Percentiles rank a stretch among this genome's conserved stretches.
phyloP scores from a whole-genome alignment of 176 grass and related monocot genomes.

The Aegilops sharonensis region DNA sequence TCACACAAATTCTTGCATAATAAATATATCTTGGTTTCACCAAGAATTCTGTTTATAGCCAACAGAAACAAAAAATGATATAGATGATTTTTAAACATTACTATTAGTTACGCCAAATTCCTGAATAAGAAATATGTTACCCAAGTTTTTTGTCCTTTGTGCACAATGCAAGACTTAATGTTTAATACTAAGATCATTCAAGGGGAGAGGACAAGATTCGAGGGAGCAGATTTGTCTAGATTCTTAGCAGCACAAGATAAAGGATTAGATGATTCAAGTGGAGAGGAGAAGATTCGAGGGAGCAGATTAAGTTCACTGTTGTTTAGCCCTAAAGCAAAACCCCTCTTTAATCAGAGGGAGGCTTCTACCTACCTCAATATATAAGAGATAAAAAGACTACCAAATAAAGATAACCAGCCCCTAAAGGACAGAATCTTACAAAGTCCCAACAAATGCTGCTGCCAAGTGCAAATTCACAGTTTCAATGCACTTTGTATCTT shows the following conservation, averaged over 20 bases:
- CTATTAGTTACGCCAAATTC: conserved; percentile 9
- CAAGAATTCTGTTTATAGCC: background rate
- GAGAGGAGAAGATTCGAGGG: background rate
- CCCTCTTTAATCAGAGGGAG: conserved; percentile 7
- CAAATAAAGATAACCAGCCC: background rate
- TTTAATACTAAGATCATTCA: background rate
- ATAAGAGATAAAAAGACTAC: background rate
- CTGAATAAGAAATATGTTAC: background rate
- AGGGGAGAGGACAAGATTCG: background rate
- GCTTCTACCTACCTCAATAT: background rate
- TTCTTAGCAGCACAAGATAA: background rate
- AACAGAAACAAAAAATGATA: background rate
- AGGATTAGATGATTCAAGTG: background rate
- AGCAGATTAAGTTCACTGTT: background rate
- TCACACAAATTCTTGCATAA: background rate
- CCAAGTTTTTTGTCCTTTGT: background rate
- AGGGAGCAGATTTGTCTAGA: background rate
- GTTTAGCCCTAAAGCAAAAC: background rate
- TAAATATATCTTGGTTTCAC: background rate
- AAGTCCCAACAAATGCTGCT: background rate
- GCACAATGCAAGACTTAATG: background rate
- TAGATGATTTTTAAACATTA: background rate
- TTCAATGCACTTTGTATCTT: background rate
- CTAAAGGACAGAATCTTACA: background rate
- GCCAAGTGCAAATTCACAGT: background rate